Percentiles rank a stretch among this genome's conserved stretches.
phyloP scores from a whole-genome alignment of 306 rosid genomes.

The Corylus avellana region DNA sequence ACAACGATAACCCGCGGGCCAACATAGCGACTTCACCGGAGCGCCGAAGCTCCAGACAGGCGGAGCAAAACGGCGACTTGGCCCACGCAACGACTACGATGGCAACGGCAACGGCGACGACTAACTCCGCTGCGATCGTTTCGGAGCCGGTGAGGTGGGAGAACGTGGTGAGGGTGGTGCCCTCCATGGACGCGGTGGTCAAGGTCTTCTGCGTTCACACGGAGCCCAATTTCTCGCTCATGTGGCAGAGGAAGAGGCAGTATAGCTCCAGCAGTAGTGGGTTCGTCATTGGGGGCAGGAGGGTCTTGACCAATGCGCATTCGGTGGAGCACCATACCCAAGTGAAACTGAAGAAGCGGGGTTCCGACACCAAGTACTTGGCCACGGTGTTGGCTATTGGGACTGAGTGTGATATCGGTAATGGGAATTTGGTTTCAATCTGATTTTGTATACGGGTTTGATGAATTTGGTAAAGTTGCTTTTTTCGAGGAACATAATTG shows the following conservation, averaged over 20 bases:
- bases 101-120: not conserved
- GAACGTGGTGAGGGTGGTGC: conserved; percentile 50
- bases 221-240: conserved; percentile 92
- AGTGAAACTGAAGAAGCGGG: conserved; percentile 96
- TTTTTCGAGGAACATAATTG: not conserved
- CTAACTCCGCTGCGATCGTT: not conserved
- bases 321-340: conserved; percentile 91
- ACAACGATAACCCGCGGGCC: conserved; percentile 13
- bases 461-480: not conserved
- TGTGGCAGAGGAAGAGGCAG: conserved; percentile 96
- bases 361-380: conserved; percentile 91
- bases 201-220: conserved; percentile 93
- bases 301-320: conserved; percentile 94
- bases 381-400: conserved; percentile 98
- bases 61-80: conserved; percentile 46
- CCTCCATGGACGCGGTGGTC: conserved; percentile 92
- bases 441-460: not conserved
- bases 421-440: conserved; percentile 1
- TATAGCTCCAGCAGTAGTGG: conserved; percentile 94
- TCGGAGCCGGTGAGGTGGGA: conserved; percentile 48
- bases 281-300: conserved; percentile 73
- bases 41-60: conserved; percentile 42
- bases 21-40: conserved; percentile 28
- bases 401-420: conserved; percentile 90
- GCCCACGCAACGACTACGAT: not conserved